Evolutionary conservation across 768 basidiomycete species (phyloP).

Genomic region (Tricholoma terreum): DNA sequence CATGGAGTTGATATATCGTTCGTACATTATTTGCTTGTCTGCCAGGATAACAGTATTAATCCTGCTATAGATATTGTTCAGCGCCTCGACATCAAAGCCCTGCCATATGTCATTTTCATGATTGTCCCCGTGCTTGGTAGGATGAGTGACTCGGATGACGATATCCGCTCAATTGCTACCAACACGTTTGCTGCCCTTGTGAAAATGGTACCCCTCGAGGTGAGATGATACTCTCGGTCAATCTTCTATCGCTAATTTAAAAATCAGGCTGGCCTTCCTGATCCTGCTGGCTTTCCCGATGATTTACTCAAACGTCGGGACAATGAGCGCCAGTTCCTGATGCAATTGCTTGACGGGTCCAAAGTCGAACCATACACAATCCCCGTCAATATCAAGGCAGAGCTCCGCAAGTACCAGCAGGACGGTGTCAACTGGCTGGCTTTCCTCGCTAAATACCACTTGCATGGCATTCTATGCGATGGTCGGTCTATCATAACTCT

Average conservation of each 20-base stretch:
- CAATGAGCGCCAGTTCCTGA: constrained; percentile 86
- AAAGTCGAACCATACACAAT: constrained; percentile 91
- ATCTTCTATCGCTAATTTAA: background rate
- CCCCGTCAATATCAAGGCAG: constrained; percentile 86
- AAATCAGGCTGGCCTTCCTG: constrained; percentile 87
- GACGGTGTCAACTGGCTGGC: constrained; percentile 99
- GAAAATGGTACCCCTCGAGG: constrained; percentile 98
- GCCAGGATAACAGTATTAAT: background rate
- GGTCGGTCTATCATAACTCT: constrained; percentile 47
- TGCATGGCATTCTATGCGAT: constrained; percentile 97
- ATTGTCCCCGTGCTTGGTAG: constrained; percentile 94
- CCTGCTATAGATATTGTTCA: constrained; percentile 79
- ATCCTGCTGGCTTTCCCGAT: constrained; percentile 88
- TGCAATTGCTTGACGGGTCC: constrained; percentile 89
- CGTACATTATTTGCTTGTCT: constrained; percentile 34
- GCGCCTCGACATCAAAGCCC: constrained; percentile 85
- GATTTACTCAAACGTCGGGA: constrained; percentile 85
- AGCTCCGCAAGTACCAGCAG: constrained; percentile 95
- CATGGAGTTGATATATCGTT: constrained; percentile 90
- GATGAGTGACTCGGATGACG: constrained; percentile 94
- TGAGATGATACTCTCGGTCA: constrained; percentile 27
- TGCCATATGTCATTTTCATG: constrained; percentile 96
- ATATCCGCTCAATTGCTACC: constrained; percentile 90
- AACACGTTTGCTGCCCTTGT: constrained; percentile 96
- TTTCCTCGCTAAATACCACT: constrained; percentile 94